A percentile compares a stretch with the other conserved stretches of the same genome.
Evolutionary conservation across 768 basidiomycete species (phyloP).

Genomic region (Panellus pusillus): DNA sequence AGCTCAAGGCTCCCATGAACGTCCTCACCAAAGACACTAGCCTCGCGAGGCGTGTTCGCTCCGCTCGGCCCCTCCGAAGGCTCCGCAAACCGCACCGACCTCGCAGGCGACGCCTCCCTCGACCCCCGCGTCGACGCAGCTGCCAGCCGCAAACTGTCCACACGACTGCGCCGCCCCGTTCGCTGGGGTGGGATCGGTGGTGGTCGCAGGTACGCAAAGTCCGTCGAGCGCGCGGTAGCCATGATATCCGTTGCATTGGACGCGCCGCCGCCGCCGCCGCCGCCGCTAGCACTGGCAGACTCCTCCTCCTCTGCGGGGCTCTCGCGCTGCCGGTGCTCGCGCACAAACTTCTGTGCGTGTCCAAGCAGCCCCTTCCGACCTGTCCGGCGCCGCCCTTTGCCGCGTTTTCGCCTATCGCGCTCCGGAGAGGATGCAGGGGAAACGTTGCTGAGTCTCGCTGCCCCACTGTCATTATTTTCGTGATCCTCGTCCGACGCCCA

Average conservation of each 20-base stretch:
- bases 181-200: not conserved
- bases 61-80: slow-evolving; percentile 16
- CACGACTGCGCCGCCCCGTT: slow-evolving; percentile 18
- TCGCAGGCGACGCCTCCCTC: slow-evolving; percentile 29
- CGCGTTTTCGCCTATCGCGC: slow-evolving; percentile 25
- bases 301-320: not conserved
- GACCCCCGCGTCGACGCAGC: slow-evolving; percentile 8
- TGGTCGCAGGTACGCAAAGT: slow-evolving; percentile 10
- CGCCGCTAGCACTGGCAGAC: not conserved
- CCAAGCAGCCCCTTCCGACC: slow-evolving; percentile 14
- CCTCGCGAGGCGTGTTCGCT: slow-evolving; percentile 18
- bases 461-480: slow-evolving; percentile 31
- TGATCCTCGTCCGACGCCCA: slow-evolving; percentile 62
- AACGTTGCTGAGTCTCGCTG: slow-evolving; percentile 9
- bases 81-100: slow-evolving; percentile 32
- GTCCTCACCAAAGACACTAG: slow-evolving; percentile 11
- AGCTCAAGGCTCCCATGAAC: not conserved
- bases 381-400: slow-evolving; percentile 21
- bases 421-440: not conserved
- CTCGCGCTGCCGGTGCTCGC: slow-evolving; percentile 6
- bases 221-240: slow-evolving; percentile 3
- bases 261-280: not conserved
- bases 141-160: slow-evolving; percentile 19
- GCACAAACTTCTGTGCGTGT: slow-evolving; percentile 14
- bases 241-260: not conserved